Conservation (phyloP, 1,284 basidiomycete species). For the Lignosus rhinocerotis region DNA sequence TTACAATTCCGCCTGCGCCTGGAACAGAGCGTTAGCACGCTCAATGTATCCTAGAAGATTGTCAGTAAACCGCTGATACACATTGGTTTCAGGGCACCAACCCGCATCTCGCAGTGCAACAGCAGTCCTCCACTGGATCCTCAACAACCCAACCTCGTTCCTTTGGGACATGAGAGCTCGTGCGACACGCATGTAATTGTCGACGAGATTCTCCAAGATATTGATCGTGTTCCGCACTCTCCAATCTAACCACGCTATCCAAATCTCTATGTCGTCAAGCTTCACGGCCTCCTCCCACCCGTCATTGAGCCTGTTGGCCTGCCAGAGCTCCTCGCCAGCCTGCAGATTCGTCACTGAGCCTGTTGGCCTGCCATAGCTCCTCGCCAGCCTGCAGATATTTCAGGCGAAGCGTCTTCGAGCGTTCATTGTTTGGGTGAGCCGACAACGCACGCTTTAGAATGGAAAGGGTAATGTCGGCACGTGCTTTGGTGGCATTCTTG, state of each 20-base stretch:
- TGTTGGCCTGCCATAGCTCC: conserved; percentile 62
- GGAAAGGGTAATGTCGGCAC: conserved; percentile 69
- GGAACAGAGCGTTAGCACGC: conserved; percentile 70
- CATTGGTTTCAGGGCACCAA: conserved; percentile 36
- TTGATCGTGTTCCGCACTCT: conserved; percentile 47
- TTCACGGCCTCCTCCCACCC: conserved; percentile 76
- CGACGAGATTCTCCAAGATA: conserved; percentile 53
- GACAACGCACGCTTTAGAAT: conserved; percentile 66
- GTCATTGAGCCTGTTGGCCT: conserved; percentile 47
- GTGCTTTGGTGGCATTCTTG: conserved; percentile 64
- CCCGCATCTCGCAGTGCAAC: conserved; percentile 77
- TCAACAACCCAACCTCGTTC: conserved; percentile 54
- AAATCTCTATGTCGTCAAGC: conserved; percentile 52
- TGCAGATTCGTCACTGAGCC: conserved; percentile 62
- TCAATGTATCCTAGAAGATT: conserved; percentile 43
- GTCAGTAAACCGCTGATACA: not conserved
- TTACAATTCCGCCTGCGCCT: conserved; percentile 77
- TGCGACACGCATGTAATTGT: conserved; percentile 48
- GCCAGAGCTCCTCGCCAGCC: conserved; percentile 71
- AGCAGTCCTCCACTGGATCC: conserved; percentile 71
- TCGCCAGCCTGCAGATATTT: conserved; percentile 71
- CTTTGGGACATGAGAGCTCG: conserved; percentile 38
- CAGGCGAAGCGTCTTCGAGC: conserved; percentile 54
- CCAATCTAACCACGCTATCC: conserved; percentile 81
- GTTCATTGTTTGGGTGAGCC: conserved; percentile 51